Base-by-base conservation (phyloP, 75 land plant genomes). In the Cryptomeria japonica region DNA sequence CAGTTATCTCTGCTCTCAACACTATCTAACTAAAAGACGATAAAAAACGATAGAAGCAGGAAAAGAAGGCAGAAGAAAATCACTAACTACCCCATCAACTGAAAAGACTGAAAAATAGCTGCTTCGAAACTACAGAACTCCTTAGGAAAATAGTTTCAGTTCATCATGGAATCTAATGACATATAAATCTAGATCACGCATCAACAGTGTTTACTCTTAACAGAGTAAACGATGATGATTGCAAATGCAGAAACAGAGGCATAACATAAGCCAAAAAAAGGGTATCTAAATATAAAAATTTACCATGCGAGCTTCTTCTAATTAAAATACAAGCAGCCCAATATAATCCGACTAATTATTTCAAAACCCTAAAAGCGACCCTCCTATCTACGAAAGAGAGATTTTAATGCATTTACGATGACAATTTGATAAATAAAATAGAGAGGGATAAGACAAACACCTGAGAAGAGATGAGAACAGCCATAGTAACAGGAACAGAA, bases 381-480 rank as follows among this genome's bases (percentile, higher is more conserved):
- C 32, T 77, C 36, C 36, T 11, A 32, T 77, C 13, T 32, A 36
- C 37, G 25, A 25, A 32, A 36, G 36, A 77, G 37, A 28, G 36
- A 11, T 77, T 31, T 13, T 11, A 16, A 15, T 32, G 37, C 32
- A 28, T 10, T 80, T 32, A 34, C 32, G 36, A 16, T 16, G 37
- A 38, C 86, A 32, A 36, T 58, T 86, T 22, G 64, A 22, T 5
- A 58, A 58, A 58, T 64, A 19, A 46, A 73, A 77, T 25, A 87
- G 80, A 56, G 34, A 41, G 16, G 22, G 15, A 49, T 47, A 61
- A 19, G 39, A 12, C 42, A 31, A 39, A 22, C 72, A 95, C 96
- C 95, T 96, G 98, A 39, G 95, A 95, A 47, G 92, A 87, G 46
- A 93, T 89, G 32, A 96, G 95, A 51, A 89, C 84, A 14, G 93